Evolutionary conservation across 495 filamentous ascomycete genomes (phyloP), one percentile per base, ranked within the genome.

Genomic region (Penicillium bialowiezense): DNA sequence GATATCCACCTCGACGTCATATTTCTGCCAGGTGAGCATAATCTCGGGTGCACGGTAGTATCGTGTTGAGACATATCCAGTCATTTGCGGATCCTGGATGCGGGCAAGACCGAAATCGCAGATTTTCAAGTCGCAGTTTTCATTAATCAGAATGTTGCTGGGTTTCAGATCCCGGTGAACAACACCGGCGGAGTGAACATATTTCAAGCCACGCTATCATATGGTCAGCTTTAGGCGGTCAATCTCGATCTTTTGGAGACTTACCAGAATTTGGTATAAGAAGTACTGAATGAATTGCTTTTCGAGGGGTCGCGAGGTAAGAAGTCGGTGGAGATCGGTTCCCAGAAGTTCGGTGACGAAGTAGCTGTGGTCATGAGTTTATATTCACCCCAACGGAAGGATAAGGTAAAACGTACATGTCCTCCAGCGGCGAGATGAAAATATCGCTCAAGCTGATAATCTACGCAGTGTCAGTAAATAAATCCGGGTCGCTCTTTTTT

Each of bases 201-300:
- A 98, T 84, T 98, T 98, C 58, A 98, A 76, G 36, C 93, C 93
- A 52, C 93, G 90, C 91, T 97, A 55, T 15, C 41, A 44, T 54
- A 17, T 20, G 1, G 92, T 89, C 73, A 95, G 80, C 56, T 95
- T 96, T 68, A 95, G 90, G 68, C 95, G 93, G 35, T 93, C 5
- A 32, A 32, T 7, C 76, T 65, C 95, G 42, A 12, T n/a, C 9
- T 45, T 7, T 35, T 32, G 26, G 23, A 14, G 26, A 7, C 61
- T 54, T 70, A 96, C 92, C 74, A 97, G 81, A 60, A 98, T 97
- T 71, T 98, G 93, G 71, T 98, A 98, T 41, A 98, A 79, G 69
- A 98, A 98, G 73, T 97, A 98, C 76, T 98, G 93, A 55, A 97
- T 97, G 74, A 97, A 98, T 65, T 98, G 95, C 71, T 96, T 97